Evolutionary conservation across 306 rosid species (phyloP), one percentile per base, ranked within the genome.

Genomic region (Prinsepia uniflora): DNA sequence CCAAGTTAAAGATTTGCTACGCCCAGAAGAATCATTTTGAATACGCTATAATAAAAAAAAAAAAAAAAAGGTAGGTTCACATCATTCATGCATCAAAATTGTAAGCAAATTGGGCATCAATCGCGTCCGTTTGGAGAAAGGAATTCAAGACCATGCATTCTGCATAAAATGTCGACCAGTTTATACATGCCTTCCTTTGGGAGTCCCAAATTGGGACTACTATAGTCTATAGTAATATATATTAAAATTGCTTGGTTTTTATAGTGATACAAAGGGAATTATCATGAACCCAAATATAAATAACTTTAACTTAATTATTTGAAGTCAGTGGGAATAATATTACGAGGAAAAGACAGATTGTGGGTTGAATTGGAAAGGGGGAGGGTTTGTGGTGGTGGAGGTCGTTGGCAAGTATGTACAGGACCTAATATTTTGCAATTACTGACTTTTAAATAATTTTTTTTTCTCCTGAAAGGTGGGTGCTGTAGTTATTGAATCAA

Each of bases 401-500:
- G 74, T 61, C 55, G 77, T 53, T 64, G 72, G 65, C 61, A 52
- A 52, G 56, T 7, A 57, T 50, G 72, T 60, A 62, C 67, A 75
- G 36, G 48, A 68, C 76, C 60, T 49, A 80, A 73, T 66, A 50
- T 55, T 61, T 48, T 60, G 57, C 74, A 60, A 78, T 67, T 63
- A 50, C 70, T 67, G 67, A 8, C 75, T 30, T 3, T 57, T 58
- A 70, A 73, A 73, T 34, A 20, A 10, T 2, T 14, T 18, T 49
- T 75, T 7, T 2, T 52, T n/a, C 20, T 49, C 30, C 13, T 47
- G 15, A 72, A 49, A 57, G 84, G 72, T 72, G 72, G 67, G 67
- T 43, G 71, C 40, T 47, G 72, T 66, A 76, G 65, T 70, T 70
- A 81, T 42, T 63, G 73, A 48, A 68, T 73, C 76, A 68, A 55